Percentiles rank a stretch among this genome's conserved stretches.
Evolutionary conservation across 148 eudicot genomes (phyloP).

Genomic region (Rhododendron molle): DNA sequence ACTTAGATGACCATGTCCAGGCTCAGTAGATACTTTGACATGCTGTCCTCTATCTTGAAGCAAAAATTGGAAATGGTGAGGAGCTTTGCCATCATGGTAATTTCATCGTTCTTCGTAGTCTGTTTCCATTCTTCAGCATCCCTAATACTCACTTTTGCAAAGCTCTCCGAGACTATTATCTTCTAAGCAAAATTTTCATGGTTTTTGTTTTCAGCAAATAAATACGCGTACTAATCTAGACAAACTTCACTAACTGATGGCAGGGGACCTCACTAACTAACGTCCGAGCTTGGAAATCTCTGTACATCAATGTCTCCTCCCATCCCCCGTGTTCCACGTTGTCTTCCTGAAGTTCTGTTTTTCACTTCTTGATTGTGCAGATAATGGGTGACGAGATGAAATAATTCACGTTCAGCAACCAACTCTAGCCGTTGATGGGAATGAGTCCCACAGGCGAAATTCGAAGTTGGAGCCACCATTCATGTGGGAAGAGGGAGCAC

Average conservation of each 20-base stretch:
- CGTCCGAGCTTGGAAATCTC: background rate
- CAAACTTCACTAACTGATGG: background rate
- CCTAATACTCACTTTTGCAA: background rate
- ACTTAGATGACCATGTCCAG: constrained; percentile 13
- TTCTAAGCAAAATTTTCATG: background rate
- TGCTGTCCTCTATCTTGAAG: background rate
- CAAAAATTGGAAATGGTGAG: background rate
- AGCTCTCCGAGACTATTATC: background rate
- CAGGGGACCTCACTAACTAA: background rate
- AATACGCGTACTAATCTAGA: background rate
- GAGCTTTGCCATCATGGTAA: background rate
- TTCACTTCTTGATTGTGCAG: background rate
- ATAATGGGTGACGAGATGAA: background rate
- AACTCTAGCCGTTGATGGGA: background rate
- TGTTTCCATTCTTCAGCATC: background rate
- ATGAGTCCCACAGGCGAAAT: background rate
- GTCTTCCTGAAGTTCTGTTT: background rate
- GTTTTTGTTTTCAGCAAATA: background rate
- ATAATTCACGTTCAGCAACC: background rate
- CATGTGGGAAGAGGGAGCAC: background rate
- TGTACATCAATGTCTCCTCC: background rate
- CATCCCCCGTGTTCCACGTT: background rate
- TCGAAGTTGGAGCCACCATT: background rate
- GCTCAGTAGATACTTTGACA: background rate
- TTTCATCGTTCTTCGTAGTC: background rate